phyloP scores from a whole-genome alignment of 805 yeast genomes.

The Zygoascus biomembranicola region DNA sequence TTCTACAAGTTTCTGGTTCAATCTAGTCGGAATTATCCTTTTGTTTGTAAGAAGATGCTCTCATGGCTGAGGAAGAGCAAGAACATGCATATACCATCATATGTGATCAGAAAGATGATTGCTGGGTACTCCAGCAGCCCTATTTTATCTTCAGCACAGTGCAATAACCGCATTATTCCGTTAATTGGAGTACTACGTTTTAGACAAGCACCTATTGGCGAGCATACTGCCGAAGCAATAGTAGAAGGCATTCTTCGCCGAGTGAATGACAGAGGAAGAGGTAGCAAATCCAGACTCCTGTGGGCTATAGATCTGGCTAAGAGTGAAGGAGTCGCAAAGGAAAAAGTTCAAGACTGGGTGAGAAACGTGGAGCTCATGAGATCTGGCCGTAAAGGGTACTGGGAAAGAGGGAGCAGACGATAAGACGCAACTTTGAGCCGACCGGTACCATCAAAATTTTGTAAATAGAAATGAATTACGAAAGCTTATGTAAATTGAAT shows the following conservation, averaged over 20 bases:
- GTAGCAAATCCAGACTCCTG: conserved; percentile 20
- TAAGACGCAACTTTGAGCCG: neutral
- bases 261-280: conserved; percentile 16
- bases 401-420: conserved; percentile 7
- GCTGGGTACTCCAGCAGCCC: conserved; percentile 15
- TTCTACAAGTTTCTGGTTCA: conserved; percentile 13
- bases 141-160: conserved; percentile 18
- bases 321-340: conserved; percentile 16
- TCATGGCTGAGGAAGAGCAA: conserved; percentile 18
- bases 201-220: conserved; percentile 4
- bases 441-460: neutral
- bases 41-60: conserved; percentile 13
- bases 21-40: conserved; percentile 19
- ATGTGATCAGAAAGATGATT: conserved; percentile 18
- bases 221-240: conserved; percentile 11
- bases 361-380: conserved; percentile 17
- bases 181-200: conserved; percentile 15
- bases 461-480: too few species aligned
- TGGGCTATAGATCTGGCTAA: conserved; percentile 26
- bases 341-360: conserved; percentile 18
- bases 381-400: conserved; percentile 16
- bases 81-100: conserved; percentile 12
- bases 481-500: too few species aligned
- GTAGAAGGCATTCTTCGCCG: conserved; percentile 21
- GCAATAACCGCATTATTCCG: conserved; percentile 17